phyloP scores from a whole-genome alignment of 148 eudicot genomes.

The Mesembryanthemum crystallinum region DNA sequence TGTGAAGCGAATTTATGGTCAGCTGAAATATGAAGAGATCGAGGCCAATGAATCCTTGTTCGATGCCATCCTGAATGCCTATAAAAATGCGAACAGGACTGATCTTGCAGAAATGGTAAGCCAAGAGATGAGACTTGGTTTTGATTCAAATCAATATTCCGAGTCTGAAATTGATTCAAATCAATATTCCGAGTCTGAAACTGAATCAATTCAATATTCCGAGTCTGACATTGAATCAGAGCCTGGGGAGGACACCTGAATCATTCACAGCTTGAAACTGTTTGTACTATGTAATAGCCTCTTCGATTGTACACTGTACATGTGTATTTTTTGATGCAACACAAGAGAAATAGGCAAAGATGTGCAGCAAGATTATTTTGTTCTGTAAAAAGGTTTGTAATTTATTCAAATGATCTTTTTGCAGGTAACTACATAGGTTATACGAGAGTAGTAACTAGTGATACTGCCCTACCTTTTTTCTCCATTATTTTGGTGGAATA shows the following conservation, averaged over 20 bases:
- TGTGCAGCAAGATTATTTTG: conserved; percentile 14
- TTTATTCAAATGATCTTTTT: too few species aligned
- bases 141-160: conserved; percentile 36
- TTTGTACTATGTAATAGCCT: neutral
- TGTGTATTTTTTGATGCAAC: conserved; percentile 1
- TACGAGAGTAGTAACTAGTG: too few species aligned
- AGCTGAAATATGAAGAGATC: conserved; percentile 50
- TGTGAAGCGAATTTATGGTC: conserved; percentile 59
- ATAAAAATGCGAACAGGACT: conserved; percentile 45
- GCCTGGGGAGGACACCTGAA: conserved; percentile 26
- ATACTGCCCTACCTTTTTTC: too few species aligned
- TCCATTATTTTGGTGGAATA: too few species aligned
- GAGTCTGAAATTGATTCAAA: conserved; percentile 45
- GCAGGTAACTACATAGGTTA: too few species aligned
- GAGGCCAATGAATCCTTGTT: conserved; percentile 60
- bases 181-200: conserved; percentile 45
- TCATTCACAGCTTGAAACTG: neutral
- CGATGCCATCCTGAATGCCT: conserved; percentile 63
- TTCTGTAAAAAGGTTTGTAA: neutral
- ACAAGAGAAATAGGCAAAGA: neutral
- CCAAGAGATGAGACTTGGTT: conserved; percentile 60
- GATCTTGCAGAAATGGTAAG: conserved; percentile 71
- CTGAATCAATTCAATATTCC: conserved; percentile 34
- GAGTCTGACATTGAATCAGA: conserved; percentile 49
- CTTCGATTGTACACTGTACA: conserved; percentile 1